phyloP scores from a whole-genome alignment of 2,329 filamentous ascomycete species.

The Fusarium sp. region DNA sequence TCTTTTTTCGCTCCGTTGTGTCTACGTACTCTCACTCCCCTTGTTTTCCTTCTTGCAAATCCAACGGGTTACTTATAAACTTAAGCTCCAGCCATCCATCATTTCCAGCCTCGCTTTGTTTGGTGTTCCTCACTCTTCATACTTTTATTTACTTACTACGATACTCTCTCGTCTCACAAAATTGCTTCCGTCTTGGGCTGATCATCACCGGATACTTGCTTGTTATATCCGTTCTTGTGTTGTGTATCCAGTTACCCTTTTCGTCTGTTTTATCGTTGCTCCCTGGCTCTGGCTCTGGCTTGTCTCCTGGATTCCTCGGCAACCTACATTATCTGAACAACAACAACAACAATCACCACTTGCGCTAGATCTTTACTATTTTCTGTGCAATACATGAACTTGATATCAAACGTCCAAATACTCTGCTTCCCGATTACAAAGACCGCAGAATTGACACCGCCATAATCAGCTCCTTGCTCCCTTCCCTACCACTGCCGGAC shows the following conservation, averaged over 20 bases:
- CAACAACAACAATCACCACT: conserved; percentile 16
- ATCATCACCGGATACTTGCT: conserved; percentile 1
- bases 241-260: background rate
- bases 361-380: conserved; percentile 1
- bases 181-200: background rate
- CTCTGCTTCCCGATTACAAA: background rate
- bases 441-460: conserved; percentile 30
- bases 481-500: conserved; percentile 7
- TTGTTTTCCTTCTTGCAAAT: conserved; percentile 28
- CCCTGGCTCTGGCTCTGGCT: background rate
- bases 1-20: background rate
- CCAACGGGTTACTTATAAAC: conserved; percentile 40
- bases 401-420: conserved; percentile 7
- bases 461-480: conserved; percentile 10
- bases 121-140: conserved; percentile 28
- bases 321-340: conserved; percentile 7
- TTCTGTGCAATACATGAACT: conserved; percentile 25
- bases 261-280: conserved; percentile 15
- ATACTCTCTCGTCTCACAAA: background rate
- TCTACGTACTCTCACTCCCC: conserved; percentile 22
- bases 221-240: background rate
- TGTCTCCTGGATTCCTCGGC: conserved; percentile 24
- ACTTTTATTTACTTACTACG: background rate
- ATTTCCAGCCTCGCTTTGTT: conserved; percentile 29
- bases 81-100: conserved; percentile 40